Evolutionary conservation across 1,139 yeast genomes (phyloP), one percentile per base, ranked within the genome.

Genomic region (Nadsonia commutata): DNA sequence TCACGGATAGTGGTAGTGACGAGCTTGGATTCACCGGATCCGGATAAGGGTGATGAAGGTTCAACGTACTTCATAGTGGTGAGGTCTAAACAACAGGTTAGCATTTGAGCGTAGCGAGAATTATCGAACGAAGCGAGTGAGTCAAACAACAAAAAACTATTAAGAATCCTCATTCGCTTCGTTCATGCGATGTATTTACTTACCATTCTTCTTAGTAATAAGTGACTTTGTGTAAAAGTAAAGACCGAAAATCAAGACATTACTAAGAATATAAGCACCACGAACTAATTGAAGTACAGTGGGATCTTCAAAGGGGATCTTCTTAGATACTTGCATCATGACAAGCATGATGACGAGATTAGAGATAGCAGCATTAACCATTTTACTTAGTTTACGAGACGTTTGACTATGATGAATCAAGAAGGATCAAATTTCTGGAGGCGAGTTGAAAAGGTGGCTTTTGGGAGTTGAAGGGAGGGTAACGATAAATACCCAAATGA

Each of bases 271-370:
- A 67, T 85, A 93, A 43, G 76, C 76, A 39, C 69, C 70, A 64
- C 99, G 80, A 47, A 84, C 88, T 62, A 78, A 82, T 60, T 81
- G 67, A 48, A 88, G 70, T 47, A 78, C 74, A 52, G 67, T 66
- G 43, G 94, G 90, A 65, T 90, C 76, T 63, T 88, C 97, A 67
- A 88, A 79, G 64, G 90, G 94, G 52, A 90, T 72, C 62, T 76
- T 77, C 67, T 86, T 85, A 52, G 96, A 77, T 51, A 86, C 81
- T 67, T 90, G 97, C 96, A 88, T 90, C 86, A 86, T 83, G 71
- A 80, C 80, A 62, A 90, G 81, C 95, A 88, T 88, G 75, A 90
- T 68, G 55, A 72, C 84, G 57, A 90, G 68, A 68, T 90, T 88
- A 54, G 86, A 67, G 52, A 86, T 70, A 54, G 94, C 94, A 43